Base-by-base conservation (phyloP, 2,329 filamentous ascomycete species). In the Neofusicoccum cordaticola region DNA sequence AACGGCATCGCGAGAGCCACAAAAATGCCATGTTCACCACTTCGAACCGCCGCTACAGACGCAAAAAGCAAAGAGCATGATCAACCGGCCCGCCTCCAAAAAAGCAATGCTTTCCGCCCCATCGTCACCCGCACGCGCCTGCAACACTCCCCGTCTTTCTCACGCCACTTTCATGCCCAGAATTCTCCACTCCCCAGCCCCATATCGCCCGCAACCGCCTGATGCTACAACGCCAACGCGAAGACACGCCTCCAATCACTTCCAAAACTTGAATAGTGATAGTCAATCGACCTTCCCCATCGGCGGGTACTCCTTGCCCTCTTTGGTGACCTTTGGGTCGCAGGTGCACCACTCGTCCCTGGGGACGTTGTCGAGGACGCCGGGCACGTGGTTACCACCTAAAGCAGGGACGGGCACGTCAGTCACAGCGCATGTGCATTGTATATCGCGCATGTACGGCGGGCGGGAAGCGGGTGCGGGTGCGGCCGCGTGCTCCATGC, bases 251-350 rank as follows among this genome's bases (percentile, higher is more conserved):
- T 31, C 27, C 27, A n/a, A 39, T 35, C 42, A 48, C 17, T 19
- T 11, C 52, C 62, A 64, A 27, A 64, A 57, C 34, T 47, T 48
- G 42, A 64, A 27, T 17, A 37, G 13, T 5, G 62, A 44, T 50
- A 58, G 52, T 58, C 62, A 64, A 41, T 48, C 52, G 7, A 75
- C 73, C 42, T 75, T 77, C 4, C 82, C 87, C 83, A 85, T 88
- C 34, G 88, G 88, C 65, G 88, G 88, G 71, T 90, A 91, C 71
- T 83, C 71, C 71, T 84, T 85, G 51, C 86, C 87, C 63, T 85
- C 83, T 45, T 81, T 80, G 71, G 87, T 83, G 67, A 90, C 80
- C 72, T 85, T 85, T 34, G 89, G 88, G 70, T 83, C 80, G 73
- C 89, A 92, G 27, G 79, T 80, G 80, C 90, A 92, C 77, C 88